A percentile compares a stretch with the other conserved stretches of the same genome.
phyloP scores from a whole-genome alignment of 306 rosid genomes.

The Betula pendula region DNA sequence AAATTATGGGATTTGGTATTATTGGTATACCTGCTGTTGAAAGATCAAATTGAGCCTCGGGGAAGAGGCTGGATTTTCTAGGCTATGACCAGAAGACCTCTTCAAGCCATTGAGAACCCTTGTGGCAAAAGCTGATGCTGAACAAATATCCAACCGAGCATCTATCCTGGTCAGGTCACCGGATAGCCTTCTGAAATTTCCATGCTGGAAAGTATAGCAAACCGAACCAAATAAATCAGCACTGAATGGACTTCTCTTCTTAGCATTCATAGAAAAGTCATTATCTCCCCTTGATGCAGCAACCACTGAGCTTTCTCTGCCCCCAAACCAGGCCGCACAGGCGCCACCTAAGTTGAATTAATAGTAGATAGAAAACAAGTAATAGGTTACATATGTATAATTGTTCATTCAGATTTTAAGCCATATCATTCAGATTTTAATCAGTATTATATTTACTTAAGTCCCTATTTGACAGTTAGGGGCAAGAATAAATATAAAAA shows the following conservation, averaged over 20 bases:
- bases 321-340: slow-evolving; percentile 48
- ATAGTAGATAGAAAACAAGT: slow-evolving; percentile 16
- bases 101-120: slow-evolving; percentile 56
- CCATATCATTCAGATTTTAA: not conserved
- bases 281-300: slow-evolving; percentile 26
- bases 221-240: slow-evolving; percentile 75
- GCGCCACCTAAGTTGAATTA: slow-evolving; percentile 40
- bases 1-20: not conserved
- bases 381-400: not conserved
- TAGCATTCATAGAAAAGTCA: not conserved
- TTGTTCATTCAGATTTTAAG: not conserved
- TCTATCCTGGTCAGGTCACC: slow-evolving; percentile 78
- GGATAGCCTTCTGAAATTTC: slow-evolving; percentile 53
- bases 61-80: slow-evolving; percentile 48
- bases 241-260: slow-evolving; percentile 42
- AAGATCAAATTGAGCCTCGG: slow-evolving; percentile 78
- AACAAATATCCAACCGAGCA: slow-evolving; percentile 76
- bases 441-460: not conserved
- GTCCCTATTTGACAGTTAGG: not conserved
- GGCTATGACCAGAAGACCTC: slow-evolving; percentile 33
- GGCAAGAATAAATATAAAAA: not conserved
- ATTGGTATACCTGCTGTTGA: slow-evolving; percentile 77
- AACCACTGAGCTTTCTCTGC: slow-evolving; percentile 21
- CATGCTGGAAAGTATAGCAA: slow-evolving; percentile 75
- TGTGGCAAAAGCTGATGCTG: slow-evolving; percentile 64